A percentile compares a stretch with the other conserved stretches of the same genome.
phyloP scores from a whole-genome alignment of 1,284 basidiomycete genomes.

The Ustilago bromivora region DNA sequence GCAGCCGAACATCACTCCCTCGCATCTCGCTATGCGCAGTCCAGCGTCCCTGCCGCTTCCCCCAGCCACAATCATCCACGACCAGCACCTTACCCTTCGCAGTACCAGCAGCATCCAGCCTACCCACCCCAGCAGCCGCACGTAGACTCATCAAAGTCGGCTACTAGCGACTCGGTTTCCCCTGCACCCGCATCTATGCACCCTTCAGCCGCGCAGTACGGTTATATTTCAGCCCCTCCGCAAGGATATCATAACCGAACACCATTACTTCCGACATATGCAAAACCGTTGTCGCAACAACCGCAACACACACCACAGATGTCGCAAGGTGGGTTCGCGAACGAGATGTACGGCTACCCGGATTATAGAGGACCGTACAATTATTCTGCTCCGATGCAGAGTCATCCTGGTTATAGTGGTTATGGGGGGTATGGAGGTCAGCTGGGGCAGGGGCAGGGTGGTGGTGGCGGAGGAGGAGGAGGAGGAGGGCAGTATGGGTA shows the following conservation, averaged over 20 bases:
- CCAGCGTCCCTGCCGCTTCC: conserved; percentile 13
- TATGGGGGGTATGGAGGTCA: conserved; percentile 4
- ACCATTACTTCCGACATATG: conserved; percentile 38
- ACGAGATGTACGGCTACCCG: conserved; percentile 8
- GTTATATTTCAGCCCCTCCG: conserved; percentile 23
- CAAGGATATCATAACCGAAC: conserved; percentile 18
- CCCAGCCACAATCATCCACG: conserved; percentile 11
- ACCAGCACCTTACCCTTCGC: background rate
- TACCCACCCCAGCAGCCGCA: conserved; percentile 3
- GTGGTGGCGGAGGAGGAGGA: background rate
- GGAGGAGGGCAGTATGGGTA: background rate
- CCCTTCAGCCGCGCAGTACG: conserved; percentile 22
- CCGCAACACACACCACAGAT: conserved; percentile 7
- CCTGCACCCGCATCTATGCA: conserved; percentile 5
- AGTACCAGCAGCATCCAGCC: conserved; percentile 18
- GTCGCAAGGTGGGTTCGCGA: background rate
- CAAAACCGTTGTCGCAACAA: conserved; percentile 25
- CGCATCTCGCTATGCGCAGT: conserved; percentile 18
- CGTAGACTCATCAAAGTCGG: background rate
- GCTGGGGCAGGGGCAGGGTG: conserved; percentile 4
- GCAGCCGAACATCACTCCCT: conserved; percentile 1
- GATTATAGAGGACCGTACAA: conserved; percentile 38
- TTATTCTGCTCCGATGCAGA: conserved; percentile 18
- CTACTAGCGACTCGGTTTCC: background rate
- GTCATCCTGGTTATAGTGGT: conserved; percentile 16